A percentile compares a stretch with the other conserved stretches of the same genome.
These are phyloP conservation scores for Beta corolliflora DNA, from an alignment of 179 eudicot genomes.

Conservation along the genomic window DNA sequence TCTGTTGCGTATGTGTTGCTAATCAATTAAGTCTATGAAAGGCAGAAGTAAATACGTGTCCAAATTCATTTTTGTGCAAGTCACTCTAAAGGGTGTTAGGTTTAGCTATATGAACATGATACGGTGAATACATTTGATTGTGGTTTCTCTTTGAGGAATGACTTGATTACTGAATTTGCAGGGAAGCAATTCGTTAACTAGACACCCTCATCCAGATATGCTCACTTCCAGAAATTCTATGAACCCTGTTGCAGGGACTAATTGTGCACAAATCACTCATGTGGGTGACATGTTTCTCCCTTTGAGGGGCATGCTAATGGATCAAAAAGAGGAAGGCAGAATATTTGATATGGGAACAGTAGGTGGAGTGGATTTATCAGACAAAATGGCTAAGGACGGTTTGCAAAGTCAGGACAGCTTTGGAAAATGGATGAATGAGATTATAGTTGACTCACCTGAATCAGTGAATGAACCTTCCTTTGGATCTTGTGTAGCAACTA, in stretches of 20 bases:
- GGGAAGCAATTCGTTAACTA: constrained; percentile 38
- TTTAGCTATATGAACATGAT: background rate
- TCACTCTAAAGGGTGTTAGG: background rate
- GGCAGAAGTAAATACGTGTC: background rate
- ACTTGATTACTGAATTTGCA: constrained; percentile 32
- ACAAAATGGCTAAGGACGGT: constrained; percentile 37
- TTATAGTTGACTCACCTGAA: constrained; percentile 62
- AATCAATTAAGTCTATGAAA: background rate
- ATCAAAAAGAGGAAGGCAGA: constrained; percentile 29
- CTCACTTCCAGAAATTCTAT: constrained; percentile 30
- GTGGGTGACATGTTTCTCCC: constrained; percentile 28
- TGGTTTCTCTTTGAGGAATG: background rate
- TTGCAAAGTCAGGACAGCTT: constrained; percentile 72
- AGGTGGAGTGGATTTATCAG: constrained; percentile 33
- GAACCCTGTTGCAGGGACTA: constrained; percentile 35
- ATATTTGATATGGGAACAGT: constrained; percentile 32
- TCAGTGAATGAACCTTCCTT: constrained; percentile 46
- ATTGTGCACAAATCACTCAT: constrained; percentile 27
- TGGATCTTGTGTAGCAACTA: constrained; percentile 45
- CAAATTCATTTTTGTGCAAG: background rate
- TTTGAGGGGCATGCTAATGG: constrained; percentile 33
- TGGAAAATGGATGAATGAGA: constrained; percentile 71
- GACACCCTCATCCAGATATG: constrained; percentile 33
- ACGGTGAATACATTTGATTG: background rate
- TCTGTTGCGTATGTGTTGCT: background rate